Evolutionary conservation across 768 basidiomycete genomes (phyloP).

Genomic region (Suillus weaverae): DNA sequence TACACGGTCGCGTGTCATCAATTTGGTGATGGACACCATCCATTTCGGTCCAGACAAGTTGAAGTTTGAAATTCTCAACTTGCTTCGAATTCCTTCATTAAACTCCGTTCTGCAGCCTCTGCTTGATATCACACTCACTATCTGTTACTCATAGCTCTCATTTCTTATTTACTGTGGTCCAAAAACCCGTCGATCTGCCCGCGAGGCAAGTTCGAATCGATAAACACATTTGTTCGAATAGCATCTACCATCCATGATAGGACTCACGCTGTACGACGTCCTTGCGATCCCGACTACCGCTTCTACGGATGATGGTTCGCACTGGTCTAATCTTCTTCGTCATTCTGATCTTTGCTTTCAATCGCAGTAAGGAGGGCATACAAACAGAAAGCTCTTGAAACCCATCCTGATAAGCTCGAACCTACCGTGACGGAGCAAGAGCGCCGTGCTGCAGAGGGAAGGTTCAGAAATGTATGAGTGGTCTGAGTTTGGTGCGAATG

Average conservation of each 20-base stretch:
- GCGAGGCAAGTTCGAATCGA: slow-evolving; percentile 2
- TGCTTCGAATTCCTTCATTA: background rate
- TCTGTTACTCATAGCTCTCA: background rate
- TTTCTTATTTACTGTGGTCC: background rate
- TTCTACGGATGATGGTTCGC: slow-evolving; percentile 53
- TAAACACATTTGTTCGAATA: background rate
- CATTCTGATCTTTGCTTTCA: background rate
- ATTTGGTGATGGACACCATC: background rate
- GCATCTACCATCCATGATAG: slow-evolving; percentile 28
- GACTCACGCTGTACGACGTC: slow-evolving; percentile 40
- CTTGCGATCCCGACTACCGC: slow-evolving; percentile 47
- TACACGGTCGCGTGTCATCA: background rate
- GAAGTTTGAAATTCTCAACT: background rate
- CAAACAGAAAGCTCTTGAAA: slow-evolving; percentile 64
- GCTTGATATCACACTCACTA: background rate
- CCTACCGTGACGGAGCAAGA: slow-evolving; percentile 50
- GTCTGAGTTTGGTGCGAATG: slow-evolving; percentile 23
- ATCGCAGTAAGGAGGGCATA: slow-evolving; percentile 66
- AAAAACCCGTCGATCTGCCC: background rate
- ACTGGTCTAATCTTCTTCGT: background rate
- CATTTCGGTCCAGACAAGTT: background rate
- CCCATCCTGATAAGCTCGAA: slow-evolving; percentile 72
- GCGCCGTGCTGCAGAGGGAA: slow-evolving; percentile 52
- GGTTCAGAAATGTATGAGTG: slow-evolving; percentile 57
- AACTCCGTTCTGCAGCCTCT: background rate